These are phyloP conservation scores for Plasmodium blacklocki DNA, from an alignment of 169 alveolate genomes.

Conservation along the genomic window DNA sequence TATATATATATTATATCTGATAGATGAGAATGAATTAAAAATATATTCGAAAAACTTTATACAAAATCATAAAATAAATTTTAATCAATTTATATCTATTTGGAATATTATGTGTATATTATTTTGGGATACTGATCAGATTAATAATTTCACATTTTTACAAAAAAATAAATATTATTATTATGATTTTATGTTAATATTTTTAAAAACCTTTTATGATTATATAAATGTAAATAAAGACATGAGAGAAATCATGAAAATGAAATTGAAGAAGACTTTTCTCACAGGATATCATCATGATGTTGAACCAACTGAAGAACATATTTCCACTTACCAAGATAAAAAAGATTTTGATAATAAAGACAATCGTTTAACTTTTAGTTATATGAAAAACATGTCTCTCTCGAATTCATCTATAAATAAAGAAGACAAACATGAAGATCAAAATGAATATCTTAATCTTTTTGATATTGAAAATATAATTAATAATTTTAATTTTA, in stretches of 20 bases:
- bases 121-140: constrained; percentile 68
- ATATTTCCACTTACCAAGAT: neutral
- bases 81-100: constrained; percentile 56
- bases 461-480: constrained; percentile 62
- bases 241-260: neutral
- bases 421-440: constrained; percentile 12
- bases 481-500: constrained; percentile 46
- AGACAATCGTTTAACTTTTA: neutral
- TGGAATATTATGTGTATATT: constrained; percentile 63
- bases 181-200: constrained; percentile 66
- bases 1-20: constrained; percentile 38
- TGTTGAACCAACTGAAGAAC: neutral
- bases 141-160: constrained; percentile 23
- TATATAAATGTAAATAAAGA: constrained; percentile 26
- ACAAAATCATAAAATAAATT: constrained; percentile 30
- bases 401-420: neutral
- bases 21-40: constrained; percentile 28
- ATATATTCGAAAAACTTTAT: constrained; percentile 24
- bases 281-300: neutral
- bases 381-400: neutral
- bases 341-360: neutral
- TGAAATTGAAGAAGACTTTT: neutral
- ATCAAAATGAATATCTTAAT: constrained; percentile 23
- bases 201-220: constrained; percentile 37
- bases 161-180: constrained; percentile 45